Evolutionary conservation across 2,329 filamentous ascomycete genomes (phyloP).

Genomic region (Aspergillus fischeri): DNA sequence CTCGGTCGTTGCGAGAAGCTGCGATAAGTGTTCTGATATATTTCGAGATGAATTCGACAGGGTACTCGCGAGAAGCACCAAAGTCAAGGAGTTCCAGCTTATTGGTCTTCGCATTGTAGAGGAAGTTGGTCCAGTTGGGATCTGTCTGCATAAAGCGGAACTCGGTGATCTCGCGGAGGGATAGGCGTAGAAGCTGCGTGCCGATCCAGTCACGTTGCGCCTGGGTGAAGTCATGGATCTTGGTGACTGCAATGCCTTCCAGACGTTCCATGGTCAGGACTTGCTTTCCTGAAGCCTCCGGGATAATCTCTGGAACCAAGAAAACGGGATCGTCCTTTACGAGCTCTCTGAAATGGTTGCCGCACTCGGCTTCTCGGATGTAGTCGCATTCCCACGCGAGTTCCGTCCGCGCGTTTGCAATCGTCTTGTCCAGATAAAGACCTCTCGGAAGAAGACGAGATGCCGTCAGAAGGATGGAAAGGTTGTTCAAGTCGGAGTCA

Average conservation of each 20-base stretch:
- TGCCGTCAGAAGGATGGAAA: conserved; percentile 84
- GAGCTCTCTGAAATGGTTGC: conserved; percentile 68
- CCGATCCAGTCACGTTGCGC: conserved; percentile 93
- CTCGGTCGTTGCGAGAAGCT: conserved; percentile 66
- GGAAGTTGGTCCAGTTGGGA: conserved; percentile 98
- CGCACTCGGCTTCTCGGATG: conserved; percentile 77
- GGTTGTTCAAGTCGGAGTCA: conserved; percentile 91
- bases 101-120: conserved; percentile 70
- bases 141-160: conserved; percentile 99
- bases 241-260: conserved; percentile 79
- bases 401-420: conserved; percentile 87
- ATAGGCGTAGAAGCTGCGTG: conserved; percentile 85
- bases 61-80: conserved; percentile 84
- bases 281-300: conserved; percentile 75
- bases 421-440: conserved; percentile 93
- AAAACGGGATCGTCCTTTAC: conserved; percentile 77
- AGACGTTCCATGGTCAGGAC: conserved; percentile 94
- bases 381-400: conserved; percentile 98
- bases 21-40: conserved; percentile 80
- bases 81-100: conserved; percentile 93
- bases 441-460: conserved; percentile 87
- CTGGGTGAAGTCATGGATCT: conserved; percentile 70
- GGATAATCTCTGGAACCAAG: conserved; percentile 70
- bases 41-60: conserved; percentile 69
- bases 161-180: conserved; percentile 85